Evolutionary conservation across 768 basidiomycete genomes (phyloP).

Genomic region (Leccinum longicurvipes): DNA sequence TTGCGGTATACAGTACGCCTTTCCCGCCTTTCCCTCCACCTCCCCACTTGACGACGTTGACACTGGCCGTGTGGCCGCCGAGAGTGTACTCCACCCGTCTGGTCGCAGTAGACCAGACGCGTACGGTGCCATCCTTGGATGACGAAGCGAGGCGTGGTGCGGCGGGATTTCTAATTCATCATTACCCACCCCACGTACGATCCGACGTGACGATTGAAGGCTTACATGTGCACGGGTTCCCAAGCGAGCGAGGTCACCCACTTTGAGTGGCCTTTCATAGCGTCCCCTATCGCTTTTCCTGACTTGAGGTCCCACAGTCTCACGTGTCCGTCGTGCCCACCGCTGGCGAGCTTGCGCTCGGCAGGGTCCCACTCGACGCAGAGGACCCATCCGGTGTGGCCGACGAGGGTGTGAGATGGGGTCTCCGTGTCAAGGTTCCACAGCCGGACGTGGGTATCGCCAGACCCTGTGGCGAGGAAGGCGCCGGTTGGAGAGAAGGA

Average conservation of each 20-base stretch:
- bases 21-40: conserved; percentile 65
- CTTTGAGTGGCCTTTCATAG: conserved; percentile 89
- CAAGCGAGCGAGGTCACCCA: conserved; percentile 95
- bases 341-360: conserved; percentile 87
- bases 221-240: conserved; percentile 93
- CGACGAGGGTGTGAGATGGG: conserved; percentile 81
- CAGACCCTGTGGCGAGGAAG: conserved; percentile 88
- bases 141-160: conserved; percentile 88
- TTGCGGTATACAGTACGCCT: conserved; percentile 90
- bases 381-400: conserved; percentile 95
- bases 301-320: conserved; percentile 92
- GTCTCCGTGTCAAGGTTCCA: conserved; percentile 95
- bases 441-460: no score
- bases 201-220: conserved; percentile 8
- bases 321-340: conserved; percentile 92
- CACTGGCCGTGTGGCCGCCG: conserved; percentile 88
- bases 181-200: conserved; percentile 4
- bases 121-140: no score
- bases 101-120: conserved; percentile 69
- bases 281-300: conserved; percentile 84
- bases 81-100: conserved; percentile 69
- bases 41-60: conserved; percentile 94
- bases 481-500: conserved; percentile 90
- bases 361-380: conserved; percentile 97
- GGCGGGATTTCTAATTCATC: conserved; percentile 58